A percentile compares a stretch with the other conserved stretches of the same genome.
Evolutionary conservation across 2,329 filamentous ascomycete species (phyloP).

Genomic region (Scorias spongiosa): DNA sequence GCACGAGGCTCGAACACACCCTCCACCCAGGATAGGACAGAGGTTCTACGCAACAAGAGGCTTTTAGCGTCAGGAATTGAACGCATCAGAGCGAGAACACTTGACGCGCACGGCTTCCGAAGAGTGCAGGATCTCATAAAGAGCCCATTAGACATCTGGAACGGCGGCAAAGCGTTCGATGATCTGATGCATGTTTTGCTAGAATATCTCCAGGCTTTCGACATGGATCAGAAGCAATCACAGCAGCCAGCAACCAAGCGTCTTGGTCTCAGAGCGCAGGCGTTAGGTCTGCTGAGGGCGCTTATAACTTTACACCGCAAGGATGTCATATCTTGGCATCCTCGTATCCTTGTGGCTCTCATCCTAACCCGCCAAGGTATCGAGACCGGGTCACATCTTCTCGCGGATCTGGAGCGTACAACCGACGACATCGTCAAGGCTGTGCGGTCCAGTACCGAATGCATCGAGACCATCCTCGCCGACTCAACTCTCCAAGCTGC

Average conservation of each 20-base stretch:
- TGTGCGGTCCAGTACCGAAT: constrained; percentile 43
- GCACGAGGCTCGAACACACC: constrained; percentile 6
- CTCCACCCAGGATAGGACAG: constrained; percentile 23
- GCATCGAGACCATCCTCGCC: constrained; percentile 23
- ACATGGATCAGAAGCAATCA: constrained; percentile 27
- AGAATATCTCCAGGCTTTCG: constrained; percentile 47
- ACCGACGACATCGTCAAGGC: constrained; percentile 56
- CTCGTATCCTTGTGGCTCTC: constrained; percentile 51
- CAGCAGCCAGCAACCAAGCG: constrained; percentile 24
- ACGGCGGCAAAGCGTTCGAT: constrained; percentile 54
- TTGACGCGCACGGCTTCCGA: constrained; percentile 71
- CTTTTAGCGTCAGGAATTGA: constrained; percentile 60
- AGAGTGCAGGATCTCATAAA: constrained; percentile 62
- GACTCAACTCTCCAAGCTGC: constrained; percentile 16
- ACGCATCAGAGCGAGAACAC: constrained; percentile 52
- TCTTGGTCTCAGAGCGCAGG: constrained; percentile 52
- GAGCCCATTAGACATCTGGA: constrained; percentile 47
- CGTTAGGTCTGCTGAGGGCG: constrained; percentile 57
- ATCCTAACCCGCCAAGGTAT: constrained; percentile 48
- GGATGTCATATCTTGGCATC: constrained; percentile 51
- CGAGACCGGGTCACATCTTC: constrained; percentile 43
- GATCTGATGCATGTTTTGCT: constrained; percentile 53
- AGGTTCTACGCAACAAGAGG: constrained; percentile 33
- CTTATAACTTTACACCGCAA: constrained; percentile 53
- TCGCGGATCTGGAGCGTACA: constrained; percentile 57